Percentiles rank a stretch among this genome's conserved stretches.
phyloP scores from a whole-genome alignment of 805 yeast genomes.

The Saccharomycopsis javanensis region DNA sequence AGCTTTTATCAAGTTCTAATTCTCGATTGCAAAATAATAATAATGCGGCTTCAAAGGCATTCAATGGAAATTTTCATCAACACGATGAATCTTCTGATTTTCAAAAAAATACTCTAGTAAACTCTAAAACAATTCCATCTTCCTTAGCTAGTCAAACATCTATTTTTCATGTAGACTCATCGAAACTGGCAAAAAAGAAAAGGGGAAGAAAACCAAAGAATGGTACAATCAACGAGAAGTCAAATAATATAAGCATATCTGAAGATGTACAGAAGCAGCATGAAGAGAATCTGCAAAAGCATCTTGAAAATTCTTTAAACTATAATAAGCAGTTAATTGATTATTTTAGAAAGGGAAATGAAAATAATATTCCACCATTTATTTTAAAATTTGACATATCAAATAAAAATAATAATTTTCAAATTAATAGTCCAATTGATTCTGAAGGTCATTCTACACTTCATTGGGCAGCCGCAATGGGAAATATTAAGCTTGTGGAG shows the following conservation, averaged over 20 bases:
- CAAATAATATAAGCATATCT: background rate
- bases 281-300: background rate
- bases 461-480: conserved; percentile 84
- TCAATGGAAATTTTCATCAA: background rate
- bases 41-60: too few species aligned
- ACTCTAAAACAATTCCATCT: background rate
- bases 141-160: background rate
- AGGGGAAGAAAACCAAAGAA: conserved; percentile 1
- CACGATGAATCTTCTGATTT: background rate
- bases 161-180: background rate
- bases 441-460: conserved; percentile 73
- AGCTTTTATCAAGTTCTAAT: background rate
- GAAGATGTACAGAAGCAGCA: background rate
- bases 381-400: conserved; percentile 27
- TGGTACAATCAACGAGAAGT: background rate
- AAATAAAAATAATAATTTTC: conserved; percentile 53
- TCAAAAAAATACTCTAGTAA: background rate
- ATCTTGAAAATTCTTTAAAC: background rate
- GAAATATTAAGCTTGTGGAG: conserved; percentile 49
- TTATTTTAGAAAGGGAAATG: conserved; percentile 16
- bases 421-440: conserved; percentile 61
- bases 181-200: background rate
- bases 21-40: background rate
- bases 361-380: conserved; percentile 25
- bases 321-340: conserved; percentile 14